These are phyloP conservation scores for Kluyveromyces dobzhanskii DNA, from an alignment of 805 yeast genomes.

Conservation along the genomic window DNA sequence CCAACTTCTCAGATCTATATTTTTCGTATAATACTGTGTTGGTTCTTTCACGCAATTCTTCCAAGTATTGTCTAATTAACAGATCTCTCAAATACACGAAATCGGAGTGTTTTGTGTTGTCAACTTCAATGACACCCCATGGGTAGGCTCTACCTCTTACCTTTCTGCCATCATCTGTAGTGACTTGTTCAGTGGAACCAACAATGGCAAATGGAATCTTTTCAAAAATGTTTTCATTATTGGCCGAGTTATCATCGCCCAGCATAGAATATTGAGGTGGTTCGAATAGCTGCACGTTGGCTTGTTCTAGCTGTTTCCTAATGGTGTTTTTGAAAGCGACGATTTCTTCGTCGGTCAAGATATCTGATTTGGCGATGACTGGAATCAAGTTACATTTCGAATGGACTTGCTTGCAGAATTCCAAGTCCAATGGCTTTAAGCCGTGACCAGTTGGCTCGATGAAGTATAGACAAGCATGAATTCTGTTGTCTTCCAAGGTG, in stretches of 20 bases:
- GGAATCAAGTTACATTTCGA: conserved; percentile 91
- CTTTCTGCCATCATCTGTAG: conserved; percentile 59
- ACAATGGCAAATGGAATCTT: conserved; percentile 89
- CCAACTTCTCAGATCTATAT: conserved; percentile 79
- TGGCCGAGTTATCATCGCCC: conserved; percentile 71
- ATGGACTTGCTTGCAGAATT: conserved; percentile 79
- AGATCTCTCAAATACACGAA: conserved; percentile 83
- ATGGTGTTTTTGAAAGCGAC: conserved; percentile 67
- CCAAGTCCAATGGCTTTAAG: conserved; percentile 79
- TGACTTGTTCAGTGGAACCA: conserved; percentile 73
- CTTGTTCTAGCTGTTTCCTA: conserved; percentile 63
- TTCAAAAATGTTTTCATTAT: conserved; percentile 57
- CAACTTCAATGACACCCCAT: conserved; percentile 96
- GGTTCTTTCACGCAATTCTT: conserved; percentile 87
- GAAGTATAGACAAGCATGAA: conserved; percentile 89
- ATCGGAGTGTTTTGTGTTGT: conserved; percentile 89
- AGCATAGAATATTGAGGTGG: conserved; percentile 75
- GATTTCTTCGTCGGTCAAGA: conserved; percentile 82
- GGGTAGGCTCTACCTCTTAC: conserved; percentile 93
- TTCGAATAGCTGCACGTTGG: conserved; percentile 64
- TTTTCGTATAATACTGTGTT: conserved; percentile 69
- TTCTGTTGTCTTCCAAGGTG: conserved; percentile 65
- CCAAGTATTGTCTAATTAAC: conserved; percentile 82
- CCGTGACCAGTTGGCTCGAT: conserved; percentile 97
- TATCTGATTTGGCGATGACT: conserved; percentile 89